Conservation (phyloP, 2,329 filamentous ascomycete genomes). For the Aspergillus hiratsukae region DNA sequence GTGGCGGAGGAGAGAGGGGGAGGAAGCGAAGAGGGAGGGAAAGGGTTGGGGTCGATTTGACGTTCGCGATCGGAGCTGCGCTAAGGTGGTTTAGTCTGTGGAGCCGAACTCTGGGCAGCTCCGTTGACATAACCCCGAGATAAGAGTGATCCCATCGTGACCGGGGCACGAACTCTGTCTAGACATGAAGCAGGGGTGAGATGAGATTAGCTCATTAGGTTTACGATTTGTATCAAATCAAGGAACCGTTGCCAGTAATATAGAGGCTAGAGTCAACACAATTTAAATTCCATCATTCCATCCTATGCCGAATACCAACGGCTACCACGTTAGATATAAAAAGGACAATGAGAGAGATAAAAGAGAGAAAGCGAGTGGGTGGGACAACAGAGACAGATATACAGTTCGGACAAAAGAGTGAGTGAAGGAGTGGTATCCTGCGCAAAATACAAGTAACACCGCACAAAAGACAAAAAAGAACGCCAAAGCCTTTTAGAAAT, state of each 20-base stretch:
- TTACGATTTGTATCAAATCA: background rate
- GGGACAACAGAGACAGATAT: slow-evolving; percentile 7
- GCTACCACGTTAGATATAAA: slow-evolving; percentile 6
- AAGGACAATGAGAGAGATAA: slow-evolving; percentile 10
- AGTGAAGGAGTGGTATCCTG: slow-evolving; percentile 28
- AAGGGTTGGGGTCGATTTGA: slow-evolving; percentile 16
- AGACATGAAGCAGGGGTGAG: background rate
- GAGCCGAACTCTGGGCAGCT: slow-evolving; percentile 13
- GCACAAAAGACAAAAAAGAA: slow-evolving; percentile 13
- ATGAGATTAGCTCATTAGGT: background rate
- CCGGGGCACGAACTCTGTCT: background rate
- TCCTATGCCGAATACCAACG: slow-evolving; percentile 1
- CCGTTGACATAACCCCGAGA: slow-evolving; percentile 4
- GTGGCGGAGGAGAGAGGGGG: slow-evolving; percentile 15
- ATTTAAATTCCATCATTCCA: background rate
- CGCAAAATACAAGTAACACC: slow-evolving; percentile 15
- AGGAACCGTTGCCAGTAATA: background rate
- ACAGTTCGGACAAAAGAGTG: slow-evolving; percentile 1
- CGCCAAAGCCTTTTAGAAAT: slow-evolving; percentile 22
- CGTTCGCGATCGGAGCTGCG: slow-evolving; percentile 17
- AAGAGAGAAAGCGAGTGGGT: slow-evolving; percentile 17
- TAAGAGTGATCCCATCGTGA: background rate
- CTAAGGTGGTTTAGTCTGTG: slow-evolving; percentile 7
- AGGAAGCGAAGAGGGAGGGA: slow-evolving; percentile 12
- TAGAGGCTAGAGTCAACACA: background rate